A percentile compares a stretch with the other conserved stretches of the same genome.
phyloP scores from a whole-genome alignment of 345 rosid species.

The Conringia planisiliqua region DNA sequence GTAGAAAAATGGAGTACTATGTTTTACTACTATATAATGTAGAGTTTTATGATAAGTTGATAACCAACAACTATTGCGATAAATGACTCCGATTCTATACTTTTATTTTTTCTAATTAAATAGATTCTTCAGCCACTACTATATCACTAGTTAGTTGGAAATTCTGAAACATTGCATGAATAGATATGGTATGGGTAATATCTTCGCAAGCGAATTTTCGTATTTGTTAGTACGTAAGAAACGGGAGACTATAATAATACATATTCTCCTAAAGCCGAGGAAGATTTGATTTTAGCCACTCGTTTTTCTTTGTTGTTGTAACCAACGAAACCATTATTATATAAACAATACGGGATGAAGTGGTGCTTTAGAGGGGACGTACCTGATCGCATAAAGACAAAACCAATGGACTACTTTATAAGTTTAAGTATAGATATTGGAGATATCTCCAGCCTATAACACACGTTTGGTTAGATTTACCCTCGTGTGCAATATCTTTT shows the following conservation, averaged over 20 bases:
- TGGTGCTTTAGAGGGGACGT: neutral
- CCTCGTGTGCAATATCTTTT: constrained; percentile 29
- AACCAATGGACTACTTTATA: constrained; percentile 9
- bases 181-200: neutral
- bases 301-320: neutral
- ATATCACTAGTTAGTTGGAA: neutral
- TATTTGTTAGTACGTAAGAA: neutral
- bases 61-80: neutral
- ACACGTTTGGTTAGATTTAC: constrained; percentile 34
- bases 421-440: neutral
- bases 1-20: neutral
- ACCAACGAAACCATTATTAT: neutral
- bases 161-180: neutral
- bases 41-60: too few species aligned
- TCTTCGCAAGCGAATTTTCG: neutral
- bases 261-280: constrained; percentile 8
- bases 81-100: neutral
- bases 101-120: neutral
- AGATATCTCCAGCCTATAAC: constrained; percentile 34
- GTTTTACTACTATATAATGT: neutral
- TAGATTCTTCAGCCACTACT: neutral
- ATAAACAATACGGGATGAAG: neutral
- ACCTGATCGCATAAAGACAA: constrained; percentile 29
- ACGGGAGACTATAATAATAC: neutral
- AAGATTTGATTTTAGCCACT: constrained; percentile 23